These are phyloP conservation scores for Kregervanrija pseudodelftensis DNA, from an alignment of 805 yeast species.

Conservation along the genomic window DNA sequence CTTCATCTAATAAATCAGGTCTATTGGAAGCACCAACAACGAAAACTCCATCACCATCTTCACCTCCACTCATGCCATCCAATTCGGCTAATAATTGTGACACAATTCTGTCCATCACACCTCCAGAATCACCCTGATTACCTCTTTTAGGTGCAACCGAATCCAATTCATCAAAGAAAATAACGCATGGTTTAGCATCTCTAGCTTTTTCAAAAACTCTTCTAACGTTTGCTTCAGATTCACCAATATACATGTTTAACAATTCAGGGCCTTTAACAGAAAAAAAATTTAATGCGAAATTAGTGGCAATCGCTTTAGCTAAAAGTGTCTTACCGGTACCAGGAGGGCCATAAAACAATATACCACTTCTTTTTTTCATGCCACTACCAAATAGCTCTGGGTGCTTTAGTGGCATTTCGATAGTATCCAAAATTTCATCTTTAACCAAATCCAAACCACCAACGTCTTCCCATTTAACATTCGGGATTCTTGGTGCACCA, in stretches of 20 bases:
- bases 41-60: conserved; percentile 79
- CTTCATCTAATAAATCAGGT: conserved; percentile 93
- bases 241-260: conserved; percentile 96
- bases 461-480: conserved; percentile 94
- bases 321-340: conserved; percentile 95
- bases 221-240: conserved; percentile 95
- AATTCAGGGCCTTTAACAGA: conserved; percentile 97
- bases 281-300: conserved; percentile 88
- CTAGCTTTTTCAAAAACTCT: conserved; percentile 90
- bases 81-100: conserved; percentile 91
- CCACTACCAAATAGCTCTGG: conserved; percentile 88
- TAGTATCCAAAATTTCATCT: conserved; percentile 89
- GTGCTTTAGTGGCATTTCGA: conserved; percentile 89
- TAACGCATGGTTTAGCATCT: conserved; percentile 96
- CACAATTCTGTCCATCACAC: conserved; percentile 98
- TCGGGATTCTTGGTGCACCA: conserved; percentile 94
- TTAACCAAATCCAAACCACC: conserved; percentile 91
- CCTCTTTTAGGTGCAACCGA: conserved; percentile 99
- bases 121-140: conserved; percentile 97
- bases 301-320: conserved; percentile 96
- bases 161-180: conserved; percentile 94
- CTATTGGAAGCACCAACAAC: conserved; percentile 99
- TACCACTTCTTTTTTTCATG: conserved; percentile 88
- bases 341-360: conserved; percentile 95
- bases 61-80: conserved; percentile 90